Evolutionary conservation across 2,329 filamentous ascomycete genomes (phyloP).

Genomic region (Colletotrichum chlorophyti): DNA sequence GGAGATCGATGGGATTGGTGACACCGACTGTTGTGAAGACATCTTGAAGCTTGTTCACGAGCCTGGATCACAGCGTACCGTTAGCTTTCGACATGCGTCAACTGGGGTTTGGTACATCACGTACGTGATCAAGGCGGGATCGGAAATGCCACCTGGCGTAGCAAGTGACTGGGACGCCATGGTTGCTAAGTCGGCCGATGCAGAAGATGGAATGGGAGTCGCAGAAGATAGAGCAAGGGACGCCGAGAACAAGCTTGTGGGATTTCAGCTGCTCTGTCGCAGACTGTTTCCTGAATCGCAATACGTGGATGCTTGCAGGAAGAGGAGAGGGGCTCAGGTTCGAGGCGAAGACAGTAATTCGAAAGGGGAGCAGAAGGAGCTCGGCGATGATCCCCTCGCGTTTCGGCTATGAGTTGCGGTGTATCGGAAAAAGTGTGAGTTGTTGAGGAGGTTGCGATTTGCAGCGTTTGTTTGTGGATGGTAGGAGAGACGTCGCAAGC

Average conservation of each 20-base stretch:
- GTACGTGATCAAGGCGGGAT: conserved; percentile 71
- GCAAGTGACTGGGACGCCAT: conserved; percentile 20
- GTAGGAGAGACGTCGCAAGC: conserved; percentile 23
- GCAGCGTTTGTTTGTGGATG: conserved; percentile 7
- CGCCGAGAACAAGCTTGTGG: conserved; percentile 10
- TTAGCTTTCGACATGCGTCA: conserved; percentile 29
- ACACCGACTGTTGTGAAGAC: conserved; percentile 98
- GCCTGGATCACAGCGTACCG: conserved; percentile 48
- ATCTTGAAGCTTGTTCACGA: conserved; percentile 99
- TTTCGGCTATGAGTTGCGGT: conserved; percentile 9
- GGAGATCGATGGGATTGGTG: conserved; percentile 98
- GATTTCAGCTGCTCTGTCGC: conserved; percentile 27
- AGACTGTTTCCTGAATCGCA: conserved; percentile 27
- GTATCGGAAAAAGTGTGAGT: neutral
- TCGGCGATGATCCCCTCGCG: neutral
- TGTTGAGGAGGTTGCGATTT: conserved; percentile 2
- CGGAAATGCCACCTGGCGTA: conserved; percentile 63
- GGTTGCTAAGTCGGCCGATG: conserved; percentile 14
- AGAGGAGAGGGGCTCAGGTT: conserved; percentile 4
- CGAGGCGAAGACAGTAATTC: conserved; percentile 6
- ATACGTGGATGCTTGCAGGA: conserved; percentile 21
- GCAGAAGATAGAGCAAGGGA: neutral
- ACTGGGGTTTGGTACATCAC: conserved; percentile 33
- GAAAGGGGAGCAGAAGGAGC: neutral
- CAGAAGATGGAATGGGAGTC: neutral